These are phyloP conservation scores for Cytospora leucostoma DNA, from an alignment of 2,329 filamentous ascomycete genomes.

Conservation along the genomic window DNA sequence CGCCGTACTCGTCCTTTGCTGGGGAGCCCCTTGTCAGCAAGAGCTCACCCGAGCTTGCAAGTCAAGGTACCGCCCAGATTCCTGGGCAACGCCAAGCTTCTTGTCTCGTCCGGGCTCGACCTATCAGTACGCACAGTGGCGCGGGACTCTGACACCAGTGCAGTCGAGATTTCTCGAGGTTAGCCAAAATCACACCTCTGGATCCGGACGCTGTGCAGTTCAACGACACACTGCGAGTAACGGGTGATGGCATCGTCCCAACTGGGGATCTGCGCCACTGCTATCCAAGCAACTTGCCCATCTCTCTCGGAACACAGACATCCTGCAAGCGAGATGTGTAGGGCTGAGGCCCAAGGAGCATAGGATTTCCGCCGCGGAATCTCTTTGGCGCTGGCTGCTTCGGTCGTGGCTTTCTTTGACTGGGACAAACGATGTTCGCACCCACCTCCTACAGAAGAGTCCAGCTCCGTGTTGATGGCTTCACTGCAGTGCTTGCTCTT, in stretches of 20 bases:
- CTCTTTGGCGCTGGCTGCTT: slow-evolving; percentile 11
- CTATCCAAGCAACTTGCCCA: slow-evolving; percentile 1
- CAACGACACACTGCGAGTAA: not conserved
- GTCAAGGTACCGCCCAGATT: not conserved
- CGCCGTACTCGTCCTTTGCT: no score
- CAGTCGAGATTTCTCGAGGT: not conserved
- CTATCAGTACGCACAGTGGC: not conserved
- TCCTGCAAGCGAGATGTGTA: slow-evolving; percentile 20
- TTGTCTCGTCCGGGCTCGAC: not conserved
- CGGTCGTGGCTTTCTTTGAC: not conserved
- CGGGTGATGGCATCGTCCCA: not conserved
- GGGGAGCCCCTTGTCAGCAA: not conserved
- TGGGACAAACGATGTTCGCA: no score
- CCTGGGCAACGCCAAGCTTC: not conserved
- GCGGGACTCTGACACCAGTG: not conserved
- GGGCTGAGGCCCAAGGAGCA: slow-evolving; percentile 17
- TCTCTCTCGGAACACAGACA: slow-evolving; percentile 1
- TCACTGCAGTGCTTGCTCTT: not conserved
- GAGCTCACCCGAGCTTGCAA: not conserved
- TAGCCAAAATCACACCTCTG: no score
- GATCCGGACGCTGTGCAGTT: not conserved
- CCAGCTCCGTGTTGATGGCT: not conserved
- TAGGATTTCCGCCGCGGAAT: slow-evolving; percentile 7
- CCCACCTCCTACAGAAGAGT: no score
- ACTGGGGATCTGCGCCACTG: not conserved